A percentile compares a stretch with the other conserved stretches of the same genome.
Evolutionary conservation across 495 filamentous ascomycete genomes (phyloP).

Genomic region (Patellaria atrata): DNA sequence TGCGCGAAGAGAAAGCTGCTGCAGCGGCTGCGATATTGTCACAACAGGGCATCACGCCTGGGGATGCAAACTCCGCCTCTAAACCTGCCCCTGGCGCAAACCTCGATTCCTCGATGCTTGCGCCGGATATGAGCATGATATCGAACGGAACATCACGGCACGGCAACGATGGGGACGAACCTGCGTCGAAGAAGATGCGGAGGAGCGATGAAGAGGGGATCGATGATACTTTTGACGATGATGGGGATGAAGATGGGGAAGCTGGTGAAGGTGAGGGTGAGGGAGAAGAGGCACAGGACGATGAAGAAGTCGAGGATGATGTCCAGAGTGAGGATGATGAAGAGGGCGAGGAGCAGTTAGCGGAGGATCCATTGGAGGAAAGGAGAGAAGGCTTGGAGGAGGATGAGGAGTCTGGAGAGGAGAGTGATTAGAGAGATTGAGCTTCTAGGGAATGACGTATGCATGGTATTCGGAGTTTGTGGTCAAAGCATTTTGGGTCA

Average conservation of each 20-base stretch:
- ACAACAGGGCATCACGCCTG: slow-evolving; percentile 22
- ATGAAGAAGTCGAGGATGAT: slow-evolving; percentile 37
- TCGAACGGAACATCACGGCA: slow-evolving; percentile 1
- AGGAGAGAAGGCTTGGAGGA: too few relatives aligned
- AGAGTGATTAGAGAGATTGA: slow-evolving; percentile 22
- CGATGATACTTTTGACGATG: slow-evolving; percentile 10
- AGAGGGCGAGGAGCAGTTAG: slow-evolving; percentile 32
- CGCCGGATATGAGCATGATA: not conserved
- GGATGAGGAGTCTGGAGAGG: slow-evolving; percentile 30
- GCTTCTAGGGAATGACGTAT: not conserved
- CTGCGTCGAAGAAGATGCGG: slow-evolving; percentile 24
- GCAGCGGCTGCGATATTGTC: too few relatives aligned
- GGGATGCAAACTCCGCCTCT: slow-evolving; percentile 9
- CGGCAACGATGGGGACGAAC: slow-evolving; percentile 15
- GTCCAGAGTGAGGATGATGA: slow-evolving; percentile 43
- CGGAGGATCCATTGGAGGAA: slow-evolving; percentile 35
- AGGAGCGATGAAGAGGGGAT: slow-evolving; percentile 6
- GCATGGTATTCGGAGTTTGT: slow-evolving; percentile 13
- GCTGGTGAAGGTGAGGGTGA: slow-evolving; percentile 21
- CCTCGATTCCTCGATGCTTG: slow-evolving; percentile 1
- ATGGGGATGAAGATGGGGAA: slow-evolving; percentile 13
- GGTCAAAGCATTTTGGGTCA: not conserved
- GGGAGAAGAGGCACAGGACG: slow-evolving; percentile 36
- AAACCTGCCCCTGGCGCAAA: slow-evolving; percentile 1
- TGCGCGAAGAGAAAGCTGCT: slow-evolving; percentile 32